Base-by-base conservation (phyloP, 805 yeast genomes). In the Hyphopichia homilentoma region DNA sequence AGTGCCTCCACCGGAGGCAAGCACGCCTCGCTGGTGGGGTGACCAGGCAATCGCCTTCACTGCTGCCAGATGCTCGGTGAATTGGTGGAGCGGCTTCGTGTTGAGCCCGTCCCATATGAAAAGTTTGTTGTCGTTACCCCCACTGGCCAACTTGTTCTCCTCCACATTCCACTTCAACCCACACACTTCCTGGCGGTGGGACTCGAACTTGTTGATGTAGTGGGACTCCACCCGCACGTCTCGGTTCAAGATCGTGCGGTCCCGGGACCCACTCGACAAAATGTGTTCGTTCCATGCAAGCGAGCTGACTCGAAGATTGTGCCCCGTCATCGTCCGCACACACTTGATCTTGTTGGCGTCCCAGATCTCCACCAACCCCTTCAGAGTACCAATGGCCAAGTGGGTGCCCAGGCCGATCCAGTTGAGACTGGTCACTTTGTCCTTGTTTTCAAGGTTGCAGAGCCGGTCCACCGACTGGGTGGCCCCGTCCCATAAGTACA, bases 21-120 rank as follows among this genome's bases (percentile, higher is more conserved):
- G 58, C 3, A 89, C 72, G 1, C 97, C 97, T 34, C 97, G 68
- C 53, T 87, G 96, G 53, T 93, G 97, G 2, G 98, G 97, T 1
- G 95, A 84, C 98, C 98, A 93, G 2, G 95, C 85, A 33, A 93
- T 73, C 0, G 97, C 98, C 59, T 93, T 93, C 3, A 93, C 95
- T 0, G 98, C 98, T 1, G 97, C 97, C 12, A 75, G 77, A 55
- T 93, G 97, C 41, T 87, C 96, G 2, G 71, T 67, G 47, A 88
- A 83, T 38, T 70, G 80, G 50, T 80, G 75, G 18, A 86, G 55
- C 2, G 98, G 97, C 33, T 68, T 69, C 4, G 72, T 54, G 33
- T 73, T 73, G 27, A 79, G 55, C 1, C 93, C 95, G 52, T 87
- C 95, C 93, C 97, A 93, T 7, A 93, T 83, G 43, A 75, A 72